A percentile compares a stretch with the other conserved stretches of the same genome.
Evolutionary conservation across 495 filamentous ascomycete genomes (phyloP).

Genomic region (Acidiella bohemica): DNA sequence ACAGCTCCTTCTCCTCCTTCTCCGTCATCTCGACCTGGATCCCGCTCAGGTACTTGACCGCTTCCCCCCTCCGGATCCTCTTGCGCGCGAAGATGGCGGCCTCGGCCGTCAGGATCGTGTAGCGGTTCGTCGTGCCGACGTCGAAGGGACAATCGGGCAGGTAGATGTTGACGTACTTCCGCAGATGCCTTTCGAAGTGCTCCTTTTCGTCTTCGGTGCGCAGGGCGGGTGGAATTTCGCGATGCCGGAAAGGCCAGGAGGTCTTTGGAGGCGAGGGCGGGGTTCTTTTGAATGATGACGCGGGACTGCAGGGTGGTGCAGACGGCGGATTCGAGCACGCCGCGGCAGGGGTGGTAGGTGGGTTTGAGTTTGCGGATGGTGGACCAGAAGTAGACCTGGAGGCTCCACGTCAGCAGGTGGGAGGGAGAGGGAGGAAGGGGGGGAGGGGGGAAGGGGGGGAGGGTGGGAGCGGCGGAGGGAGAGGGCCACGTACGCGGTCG

Average conservation of each 20-base stretch:
- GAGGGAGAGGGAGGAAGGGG: too few species aligned
- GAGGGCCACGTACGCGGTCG: slow-evolving; percentile 78
- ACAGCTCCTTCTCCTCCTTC: slow-evolving; percentile 73
- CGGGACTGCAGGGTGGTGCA: slow-evolving; percentile 61
- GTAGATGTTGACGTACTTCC: slow-evolving; percentile 87
- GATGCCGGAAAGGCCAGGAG: slow-evolving; percentile 50
- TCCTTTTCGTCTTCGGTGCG: slow-evolving; percentile 67
- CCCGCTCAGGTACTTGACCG: slow-evolving; percentile 79
- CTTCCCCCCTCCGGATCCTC: slow-evolving; percentile 63
- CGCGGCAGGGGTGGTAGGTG: slow-evolving; percentile 62
- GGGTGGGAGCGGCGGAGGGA: too few species aligned
- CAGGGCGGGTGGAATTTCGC: slow-evolving; percentile 51
- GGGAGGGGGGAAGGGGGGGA: too few species aligned
- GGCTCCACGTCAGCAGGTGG: slow-evolving; percentile 6
- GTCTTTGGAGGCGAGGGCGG: slow-evolving; percentile 48
- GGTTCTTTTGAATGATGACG: slow-evolving; percentile 43
- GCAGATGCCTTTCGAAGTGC: slow-evolving; percentile 74
- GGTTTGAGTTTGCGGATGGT: slow-evolving; percentile 86
- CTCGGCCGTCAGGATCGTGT: slow-evolving; percentile 80
- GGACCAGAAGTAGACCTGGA: slow-evolving; percentile 86
- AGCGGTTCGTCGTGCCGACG: slow-evolving; percentile 86
- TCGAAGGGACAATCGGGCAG: slow-evolving; percentile 87
- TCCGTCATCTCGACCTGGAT: slow-evolving; percentile 80
- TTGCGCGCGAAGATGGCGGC: slow-evolving; percentile 75
- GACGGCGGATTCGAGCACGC: slow-evolving; percentile 68